These are phyloP conservation scores for Lippia alba DNA, from an alignment of 305 asterid genomes.

Conservation along the genomic window DNA sequence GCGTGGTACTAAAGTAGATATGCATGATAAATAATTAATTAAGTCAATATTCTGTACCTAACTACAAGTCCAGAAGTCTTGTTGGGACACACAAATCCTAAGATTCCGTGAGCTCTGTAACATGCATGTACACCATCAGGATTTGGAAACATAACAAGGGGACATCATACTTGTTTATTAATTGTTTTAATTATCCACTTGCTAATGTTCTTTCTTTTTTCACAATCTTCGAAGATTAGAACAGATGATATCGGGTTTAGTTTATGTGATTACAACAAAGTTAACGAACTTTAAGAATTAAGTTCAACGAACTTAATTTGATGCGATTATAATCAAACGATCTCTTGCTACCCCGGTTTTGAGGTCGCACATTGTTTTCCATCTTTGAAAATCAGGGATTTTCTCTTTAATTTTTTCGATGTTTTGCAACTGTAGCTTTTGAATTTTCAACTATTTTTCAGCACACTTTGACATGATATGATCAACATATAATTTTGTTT, in stretches of 20 bases:
- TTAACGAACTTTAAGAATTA: conserved; percentile 22
- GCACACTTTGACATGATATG: too few species aligned
- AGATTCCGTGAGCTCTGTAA: conserved; percentile 30
- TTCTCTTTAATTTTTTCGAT: too few species aligned
- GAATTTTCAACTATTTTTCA: too few species aligned
- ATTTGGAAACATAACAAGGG: conserved; percentile 22
- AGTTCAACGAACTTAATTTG: conserved; percentile 26
- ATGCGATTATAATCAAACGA: background rate
- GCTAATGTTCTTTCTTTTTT: conserved; percentile 13
- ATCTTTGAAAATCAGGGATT: too few species aligned
- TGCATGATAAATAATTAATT: background rate
- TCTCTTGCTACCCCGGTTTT: too few species aligned
- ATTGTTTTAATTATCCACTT: conserved; percentile 15
- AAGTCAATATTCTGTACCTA: conserved; percentile 28
- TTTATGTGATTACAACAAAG: background rate
- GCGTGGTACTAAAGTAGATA: background rate
- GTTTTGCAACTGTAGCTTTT: too few species aligned
- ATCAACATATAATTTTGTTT: too few species aligned
- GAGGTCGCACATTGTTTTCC: too few species aligned
- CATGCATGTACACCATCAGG: conserved; percentile 31
- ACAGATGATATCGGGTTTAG: background rate
- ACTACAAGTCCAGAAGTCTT: background rate
- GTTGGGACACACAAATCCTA: conserved; percentile 25
- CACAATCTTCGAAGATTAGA: conserved; percentile 4
- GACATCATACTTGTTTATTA: background rate